A percentile compares a stretch with the other conserved stretches of the same genome.
phyloP scores from a whole-genome alignment of 768 basidiomycete genomes.

The Serendipita sp. region DNA sequence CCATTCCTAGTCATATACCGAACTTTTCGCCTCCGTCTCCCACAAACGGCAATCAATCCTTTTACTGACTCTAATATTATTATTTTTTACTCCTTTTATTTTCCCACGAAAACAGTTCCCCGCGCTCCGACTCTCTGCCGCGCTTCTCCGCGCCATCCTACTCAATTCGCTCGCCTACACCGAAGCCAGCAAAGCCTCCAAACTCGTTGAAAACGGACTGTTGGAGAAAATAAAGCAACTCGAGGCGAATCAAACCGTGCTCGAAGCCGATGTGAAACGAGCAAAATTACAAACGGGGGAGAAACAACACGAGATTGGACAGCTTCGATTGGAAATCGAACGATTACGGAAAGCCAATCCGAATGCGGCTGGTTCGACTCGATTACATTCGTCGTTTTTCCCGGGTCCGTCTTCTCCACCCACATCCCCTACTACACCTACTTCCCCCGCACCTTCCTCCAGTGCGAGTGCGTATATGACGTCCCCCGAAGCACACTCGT shows the following conservation, averaged over 20 bases:
- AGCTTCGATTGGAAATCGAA: conserved; percentile 34
- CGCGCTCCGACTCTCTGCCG: conserved; percentile 59
- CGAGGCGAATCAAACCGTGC: conserved; percentile 37
- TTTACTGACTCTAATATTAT: background rate
- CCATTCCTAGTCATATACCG: conserved; percentile 12
- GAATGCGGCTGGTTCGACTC: conserved; percentile 5
- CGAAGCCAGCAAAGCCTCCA: conserved; percentile 54
- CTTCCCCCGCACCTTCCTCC: background rate
- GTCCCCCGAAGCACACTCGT: too few relatives aligned
- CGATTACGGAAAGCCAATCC: conserved; percentile 10
- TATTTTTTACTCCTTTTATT: background rate
- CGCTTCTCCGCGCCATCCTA: conserved; percentile 65
- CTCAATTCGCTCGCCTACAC: conserved; percentile 70
- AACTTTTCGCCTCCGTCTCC: conserved; percentile 6
- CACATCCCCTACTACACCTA: background rate
- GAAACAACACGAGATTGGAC: background rate
- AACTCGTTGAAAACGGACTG: conserved; percentile 42
- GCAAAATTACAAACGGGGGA: background rate
- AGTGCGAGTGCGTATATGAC: background rate
- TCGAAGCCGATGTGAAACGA: conserved; percentile 42
- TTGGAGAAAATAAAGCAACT: conserved; percentile 52
- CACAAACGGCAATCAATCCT: conserved; percentile 7
- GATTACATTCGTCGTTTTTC: background rate
- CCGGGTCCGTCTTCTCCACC: background rate
- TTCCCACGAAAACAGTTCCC: conserved; percentile 28